Evolutionary conservation across 345 rosid genomes (phyloP).

Genomic region (Pistacia vera): DNA sequence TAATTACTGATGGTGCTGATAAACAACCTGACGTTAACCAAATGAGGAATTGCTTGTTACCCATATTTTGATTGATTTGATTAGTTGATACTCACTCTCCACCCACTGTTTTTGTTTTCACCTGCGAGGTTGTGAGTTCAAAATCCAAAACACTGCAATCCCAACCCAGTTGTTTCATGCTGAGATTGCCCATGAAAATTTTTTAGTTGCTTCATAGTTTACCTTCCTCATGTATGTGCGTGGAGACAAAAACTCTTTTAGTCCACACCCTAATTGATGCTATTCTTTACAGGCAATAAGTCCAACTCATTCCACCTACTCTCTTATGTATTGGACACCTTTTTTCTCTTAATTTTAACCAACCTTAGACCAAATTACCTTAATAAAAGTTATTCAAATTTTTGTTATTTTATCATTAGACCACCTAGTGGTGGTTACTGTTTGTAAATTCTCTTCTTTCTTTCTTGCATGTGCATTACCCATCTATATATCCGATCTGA

Average conservation of each 20-base stretch:
- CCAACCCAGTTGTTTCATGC: neutral
- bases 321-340: no score
- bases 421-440: no score
- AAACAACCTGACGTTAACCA: neutral
- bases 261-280: neutral
- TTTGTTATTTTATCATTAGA: no score
- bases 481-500: neutral
- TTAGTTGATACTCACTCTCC: neutral
- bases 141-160: no score
- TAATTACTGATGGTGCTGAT: neutral
- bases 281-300: no score
- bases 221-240: neutral
- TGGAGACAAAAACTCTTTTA: neutral
- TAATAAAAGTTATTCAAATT: no score
- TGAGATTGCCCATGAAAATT: neutral
- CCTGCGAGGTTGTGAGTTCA: neutral
- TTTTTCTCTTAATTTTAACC: neutral
- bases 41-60: neutral
- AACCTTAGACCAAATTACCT: neutral
- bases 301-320: constrained; percentile 2
- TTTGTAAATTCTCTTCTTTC: neutral
- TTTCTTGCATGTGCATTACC: neutral
- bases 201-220: neutral
- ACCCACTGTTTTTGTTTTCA: neutral
- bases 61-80: neutral